Base-by-base conservation (phyloP, 2,329 filamentous ascomycete species). In the Pseudocercospora crystallina region DNA sequence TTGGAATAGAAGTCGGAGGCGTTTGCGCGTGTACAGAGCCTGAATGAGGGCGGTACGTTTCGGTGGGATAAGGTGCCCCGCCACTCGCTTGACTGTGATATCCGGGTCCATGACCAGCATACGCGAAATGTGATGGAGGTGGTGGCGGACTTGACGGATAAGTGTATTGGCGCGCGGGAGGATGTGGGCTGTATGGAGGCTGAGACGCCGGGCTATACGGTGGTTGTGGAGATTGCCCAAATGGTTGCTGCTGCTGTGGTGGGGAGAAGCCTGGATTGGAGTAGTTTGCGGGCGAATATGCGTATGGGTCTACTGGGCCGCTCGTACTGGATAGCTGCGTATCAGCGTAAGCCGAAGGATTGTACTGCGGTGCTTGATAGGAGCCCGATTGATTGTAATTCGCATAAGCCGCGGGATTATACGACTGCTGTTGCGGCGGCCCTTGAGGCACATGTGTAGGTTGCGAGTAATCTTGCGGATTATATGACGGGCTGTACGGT, bases 391-490 rank as follows among this genome's bases (percentile, higher is more conserved):
- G 46, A 38, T 54, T 65, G 54, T 52, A 67, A 43, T 69, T 69
- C 29, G 70, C 68, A 54, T 76, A 76, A 10, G 70, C 69, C 17
- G 73, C 72, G n/a, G 73, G 73, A 51, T 74, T 74, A 63, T 75
- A 75, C 58, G 69, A 66, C 54, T 70, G 72, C 29, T 65, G 61
- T 13, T 63, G 60, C 43, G 68, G 65, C 46, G 67, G 72, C 26
- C 68, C 64, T 43, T 68, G 59, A 45, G 67, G 70, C 35, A 69
- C 68, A 44, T 66, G 70, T 37, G 69, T 67, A 51, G 54, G 36
- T 20, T 54, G 54, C n/a, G 53, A 39, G 40, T 79, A 92, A 33
- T 78, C 75, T 66, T 86, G 80, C 1, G 89, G 87, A 64, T 91
- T 92, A 70, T 91, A 92, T 20, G 70, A 71, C 45, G 74, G 73